phyloP scores from a whole-genome alignment of 306 rosid species.

The Corylus americana region DNA sequence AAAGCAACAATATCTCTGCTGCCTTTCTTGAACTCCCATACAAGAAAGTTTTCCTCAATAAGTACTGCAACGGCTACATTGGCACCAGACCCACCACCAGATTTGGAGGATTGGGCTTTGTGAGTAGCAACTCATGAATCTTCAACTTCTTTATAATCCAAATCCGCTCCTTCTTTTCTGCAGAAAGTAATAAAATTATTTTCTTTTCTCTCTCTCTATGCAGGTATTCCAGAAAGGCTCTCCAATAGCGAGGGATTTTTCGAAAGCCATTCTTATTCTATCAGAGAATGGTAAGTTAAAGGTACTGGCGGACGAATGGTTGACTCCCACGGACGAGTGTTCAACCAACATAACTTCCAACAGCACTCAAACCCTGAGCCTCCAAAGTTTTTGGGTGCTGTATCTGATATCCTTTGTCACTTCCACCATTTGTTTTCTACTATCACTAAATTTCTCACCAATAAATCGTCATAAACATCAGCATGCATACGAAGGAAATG shows the following conservation, averaged over 20 bases:
- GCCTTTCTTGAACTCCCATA: conserved; percentile 40
- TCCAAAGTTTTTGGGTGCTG: conserved; percentile 34
- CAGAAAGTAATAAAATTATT: not conserved
- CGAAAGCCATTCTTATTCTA: conserved; percentile 29
- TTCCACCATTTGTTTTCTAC: conserved; percentile 26
- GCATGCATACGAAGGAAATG: not conserved
- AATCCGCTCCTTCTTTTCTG: too few species aligned
- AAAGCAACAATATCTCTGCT: conserved; percentile 16
- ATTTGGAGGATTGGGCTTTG: conserved; percentile 47
- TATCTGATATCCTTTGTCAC: conserved; percentile 25
- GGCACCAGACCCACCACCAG: conserved; percentile 15
- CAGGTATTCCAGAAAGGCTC: conserved; percentile 49
- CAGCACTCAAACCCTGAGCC: conserved; percentile 7
- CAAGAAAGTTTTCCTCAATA: conserved; percentile 25
- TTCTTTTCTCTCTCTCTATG: not conserved
- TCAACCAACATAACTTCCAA: conserved; percentile 6
- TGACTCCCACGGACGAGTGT: conserved; percentile 21
- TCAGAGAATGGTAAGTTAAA: conserved; percentile 25
- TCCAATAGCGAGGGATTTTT: conserved; percentile 41
- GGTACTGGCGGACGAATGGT: conserved; percentile 10
- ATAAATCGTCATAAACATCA: not conserved
- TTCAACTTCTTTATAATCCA: too few species aligned
- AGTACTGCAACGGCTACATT: conserved; percentile 27
- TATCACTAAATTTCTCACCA: not conserved
- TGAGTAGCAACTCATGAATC: conserved; percentile 17